phyloP scores from a whole-genome alignment of 1,139 yeast species.

The Suhomyces wounanorum region DNA sequence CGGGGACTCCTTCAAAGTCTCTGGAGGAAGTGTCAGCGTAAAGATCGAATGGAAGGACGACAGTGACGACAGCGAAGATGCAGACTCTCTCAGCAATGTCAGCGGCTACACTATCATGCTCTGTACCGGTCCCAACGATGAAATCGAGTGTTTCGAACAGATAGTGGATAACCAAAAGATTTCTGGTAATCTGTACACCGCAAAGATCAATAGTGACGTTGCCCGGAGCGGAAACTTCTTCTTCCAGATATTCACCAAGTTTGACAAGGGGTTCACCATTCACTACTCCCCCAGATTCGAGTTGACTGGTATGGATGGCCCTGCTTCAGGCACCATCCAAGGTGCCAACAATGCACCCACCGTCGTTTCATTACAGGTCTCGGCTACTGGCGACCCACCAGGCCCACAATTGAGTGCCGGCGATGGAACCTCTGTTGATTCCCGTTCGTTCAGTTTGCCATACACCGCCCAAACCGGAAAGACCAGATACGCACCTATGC shows the following conservation, averaged over 20 bases:
- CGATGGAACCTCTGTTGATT: slow-evolving; percentile 29
- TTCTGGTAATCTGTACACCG: slow-evolving; percentile 36
- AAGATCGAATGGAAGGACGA: slow-evolving; percentile 62
- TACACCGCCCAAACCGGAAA: slow-evolving; percentile 76
- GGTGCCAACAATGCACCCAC: slow-evolving; percentile 14
- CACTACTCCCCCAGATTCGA: slow-evolving; percentile 71
- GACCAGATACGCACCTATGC: slow-evolving; percentile 88
- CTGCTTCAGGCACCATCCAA: slow-evolving; percentile 30
- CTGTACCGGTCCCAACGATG: slow-evolving; percentile 65
- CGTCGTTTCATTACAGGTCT: slow-evolving; percentile 12
- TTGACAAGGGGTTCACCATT: slow-evolving; percentile 43
- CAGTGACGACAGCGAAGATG: slow-evolving; percentile 49
- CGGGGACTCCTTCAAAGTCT: slow-evolving; percentile 52
- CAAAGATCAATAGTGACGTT: slow-evolving; percentile 40
- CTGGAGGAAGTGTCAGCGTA: slow-evolving; percentile 50
- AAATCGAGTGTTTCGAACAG: slow-evolving; percentile 45
- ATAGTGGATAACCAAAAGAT: slow-evolving; percentile 25
- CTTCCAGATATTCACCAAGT: slow-evolving; percentile 60
- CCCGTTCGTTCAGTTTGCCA: slow-evolving; percentile 48
- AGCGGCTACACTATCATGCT: slow-evolving; percentile 53
- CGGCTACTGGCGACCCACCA: slow-evolving; percentile 47
- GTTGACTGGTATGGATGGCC: slow-evolving; percentile 71
- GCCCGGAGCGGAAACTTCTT: slow-evolving; percentile 68
- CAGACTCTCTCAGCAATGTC: slow-evolving; percentile 40
- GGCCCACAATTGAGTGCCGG: slow-evolving; percentile 34